A percentile compares a stretch with the other conserved stretches of the same genome.
These are phyloP conservation scores for Dendrocalamus sinicus DNA, from an alignment of 176 grass and related monocot species.

Conservation along the genomic window DNA sequence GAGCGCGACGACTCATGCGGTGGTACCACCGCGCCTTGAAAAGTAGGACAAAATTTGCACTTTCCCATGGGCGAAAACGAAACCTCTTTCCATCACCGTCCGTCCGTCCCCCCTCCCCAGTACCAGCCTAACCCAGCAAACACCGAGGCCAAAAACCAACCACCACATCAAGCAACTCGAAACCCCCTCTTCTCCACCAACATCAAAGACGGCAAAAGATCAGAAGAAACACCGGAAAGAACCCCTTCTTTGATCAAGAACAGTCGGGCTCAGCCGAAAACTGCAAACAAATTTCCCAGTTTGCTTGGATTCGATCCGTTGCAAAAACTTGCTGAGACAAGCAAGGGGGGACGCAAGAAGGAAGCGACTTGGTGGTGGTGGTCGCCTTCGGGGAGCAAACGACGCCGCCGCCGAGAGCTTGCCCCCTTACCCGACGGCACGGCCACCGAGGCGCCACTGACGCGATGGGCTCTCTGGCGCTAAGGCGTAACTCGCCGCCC, in stretches of 20 bases:
- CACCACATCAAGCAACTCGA: not conserved
- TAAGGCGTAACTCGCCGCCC: constrained; percentile 47
- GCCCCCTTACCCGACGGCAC: constrained; percentile 30
- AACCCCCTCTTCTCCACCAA: not conserved
- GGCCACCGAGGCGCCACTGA: constrained; percentile 27
- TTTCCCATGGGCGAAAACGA: not conserved
- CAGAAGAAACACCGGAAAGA: not conserved
- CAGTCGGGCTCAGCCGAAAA: not conserved
- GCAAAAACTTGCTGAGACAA: not conserved
- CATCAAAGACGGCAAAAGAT: not conserved
- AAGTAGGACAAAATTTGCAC: not conserved
- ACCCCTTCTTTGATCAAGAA: constrained; percentile 9
- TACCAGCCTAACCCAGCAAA: constrained; percentile 32
- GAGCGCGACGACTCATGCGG: not conserved
- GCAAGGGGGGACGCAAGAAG: not conserved
- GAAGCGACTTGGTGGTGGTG: not conserved
- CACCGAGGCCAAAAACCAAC: not conserved
- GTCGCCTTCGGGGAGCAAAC: not conserved
- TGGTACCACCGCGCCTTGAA: not conserved
- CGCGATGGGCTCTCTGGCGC: constrained; percentile 51
- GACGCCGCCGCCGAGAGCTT: constrained; percentile 27
- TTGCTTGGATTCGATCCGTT: not conserved
- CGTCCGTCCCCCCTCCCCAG: not conserved
- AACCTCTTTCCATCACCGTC: constrained; percentile 19
- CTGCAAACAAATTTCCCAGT: not conserved